A percentile compares a stretch with the other conserved stretches of the same genome.
These are phyloP conservation scores for Phaeoacremonium minimum DNA, from an alignment of 2,329 filamentous ascomycete species.

Conservation along the genomic window DNA sequence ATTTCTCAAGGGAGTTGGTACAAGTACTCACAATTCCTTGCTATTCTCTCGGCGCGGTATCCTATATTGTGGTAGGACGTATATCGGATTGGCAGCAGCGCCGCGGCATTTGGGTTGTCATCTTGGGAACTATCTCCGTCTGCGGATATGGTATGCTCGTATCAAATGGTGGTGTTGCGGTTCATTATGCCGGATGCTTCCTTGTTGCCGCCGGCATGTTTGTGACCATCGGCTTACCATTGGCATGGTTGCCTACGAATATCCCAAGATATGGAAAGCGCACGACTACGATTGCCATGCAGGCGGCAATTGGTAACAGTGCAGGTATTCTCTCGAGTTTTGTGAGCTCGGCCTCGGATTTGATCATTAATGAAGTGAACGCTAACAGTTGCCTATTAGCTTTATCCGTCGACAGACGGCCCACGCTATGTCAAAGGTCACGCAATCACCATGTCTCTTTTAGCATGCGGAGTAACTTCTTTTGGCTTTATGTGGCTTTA, in stretches of 20 bases:
- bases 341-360: too few relatives aligned
- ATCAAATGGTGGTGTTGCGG: conserved; percentile 46
- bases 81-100: conserved; percentile 54
- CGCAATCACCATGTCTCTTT: too few relatives aligned
- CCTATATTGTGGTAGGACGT: conserved; percentile 51
- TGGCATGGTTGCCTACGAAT: conserved; percentile 46
- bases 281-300: conserved; percentile 55
- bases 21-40: conserved; percentile 64
- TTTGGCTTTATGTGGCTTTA: too few relatives aligned
- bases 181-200: conserved; percentile 60
- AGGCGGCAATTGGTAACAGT: conserved; percentile 60
- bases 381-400: too few relatives aligned
- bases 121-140: too few relatives aligned
- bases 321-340: conserved; percentile 61
- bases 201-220: conserved; percentile 61
- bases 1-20: too few relatives aligned
- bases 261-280: conserved; percentile 61
- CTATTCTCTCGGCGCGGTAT: conserved; percentile 57
- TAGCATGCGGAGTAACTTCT: too few relatives aligned
- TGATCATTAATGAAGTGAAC: too few relatives aligned
- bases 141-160: too few relatives aligned
- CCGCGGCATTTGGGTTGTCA: conserved; percentile 49
- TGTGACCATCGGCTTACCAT: conserved; percentile 28
- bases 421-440: too few relatives aligned
- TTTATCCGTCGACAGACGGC: too few relatives aligned